phyloP scores from a whole-genome alignment of 2,329 filamentous ascomycete species.

The Bipolaris zeicola region DNA sequence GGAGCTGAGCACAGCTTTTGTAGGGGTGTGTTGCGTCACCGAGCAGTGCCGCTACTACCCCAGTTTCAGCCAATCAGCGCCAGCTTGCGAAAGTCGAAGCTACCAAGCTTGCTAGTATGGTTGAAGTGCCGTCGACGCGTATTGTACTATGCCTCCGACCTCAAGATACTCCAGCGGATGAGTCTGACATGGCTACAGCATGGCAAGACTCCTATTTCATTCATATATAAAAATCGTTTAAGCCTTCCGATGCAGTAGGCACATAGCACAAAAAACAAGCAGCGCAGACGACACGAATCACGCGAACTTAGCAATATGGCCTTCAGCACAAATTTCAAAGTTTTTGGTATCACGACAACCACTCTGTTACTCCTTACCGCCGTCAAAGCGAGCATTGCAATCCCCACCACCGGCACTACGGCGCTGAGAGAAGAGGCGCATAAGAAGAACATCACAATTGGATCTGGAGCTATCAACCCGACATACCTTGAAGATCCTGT shows the following conservation, averaged over 20 bases:
- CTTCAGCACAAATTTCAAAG: not conserved
- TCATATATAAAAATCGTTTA: not conserved
- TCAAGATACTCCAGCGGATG: not conserved
- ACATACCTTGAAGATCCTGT: conserved; percentile 9
- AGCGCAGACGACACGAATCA: not conserved
- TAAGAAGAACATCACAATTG: conserved; percentile 7
- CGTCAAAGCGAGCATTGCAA: not conserved
- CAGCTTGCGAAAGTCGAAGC: not conserved
- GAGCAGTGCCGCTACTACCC: not conserved
- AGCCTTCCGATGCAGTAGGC: not conserved
- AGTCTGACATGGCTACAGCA: not conserved
- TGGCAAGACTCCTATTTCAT: not conserved
- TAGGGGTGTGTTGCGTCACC: not conserved
- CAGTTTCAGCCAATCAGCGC: not conserved
- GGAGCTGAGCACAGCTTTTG: not conserved
- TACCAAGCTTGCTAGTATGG: not conserved
- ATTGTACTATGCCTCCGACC: not conserved
- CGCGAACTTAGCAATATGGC: not conserved
- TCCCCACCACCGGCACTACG: conserved; percentile 6
- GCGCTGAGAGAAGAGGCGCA: conserved; percentile 1
- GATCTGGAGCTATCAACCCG: conserved; percentile 8
- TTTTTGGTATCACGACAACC: not conserved
- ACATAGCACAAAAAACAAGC: not conserved
- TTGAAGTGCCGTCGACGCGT: not conserved
- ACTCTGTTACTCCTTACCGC: not conserved